These are phyloP conservation scores for Penicillium bovifimosum DNA, from an alignment of 495 filamentous ascomycete genomes.

Conservation along the genomic window DNA sequence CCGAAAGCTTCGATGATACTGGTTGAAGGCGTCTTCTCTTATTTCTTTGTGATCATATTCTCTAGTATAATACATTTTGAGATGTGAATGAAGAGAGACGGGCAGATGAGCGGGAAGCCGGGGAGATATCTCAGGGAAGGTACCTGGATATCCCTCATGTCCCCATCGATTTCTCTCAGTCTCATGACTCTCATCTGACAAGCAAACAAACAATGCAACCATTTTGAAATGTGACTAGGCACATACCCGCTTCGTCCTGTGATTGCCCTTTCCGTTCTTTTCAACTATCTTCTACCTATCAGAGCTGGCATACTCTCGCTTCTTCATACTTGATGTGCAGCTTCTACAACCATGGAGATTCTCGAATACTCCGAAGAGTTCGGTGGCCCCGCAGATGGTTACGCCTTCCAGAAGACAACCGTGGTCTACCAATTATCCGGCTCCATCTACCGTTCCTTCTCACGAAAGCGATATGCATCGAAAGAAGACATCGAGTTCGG, in stretches of 20 bases:
- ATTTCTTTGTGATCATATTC: background rate
- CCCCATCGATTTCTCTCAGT: background rate
- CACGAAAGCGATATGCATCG: background rate
- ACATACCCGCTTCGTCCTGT: background rate
- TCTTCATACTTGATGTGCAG: background rate
- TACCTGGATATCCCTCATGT: background rate
- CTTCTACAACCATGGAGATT: background rate
- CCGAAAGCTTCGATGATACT: background rate
- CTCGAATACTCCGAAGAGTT: conserved; percentile 6
- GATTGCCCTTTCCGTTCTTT: background rate
- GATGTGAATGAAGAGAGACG: background rate
- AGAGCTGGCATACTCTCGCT: conserved; percentile 1
- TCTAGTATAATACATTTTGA: background rate
- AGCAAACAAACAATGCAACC: background rate
- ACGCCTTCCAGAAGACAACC: background rate
- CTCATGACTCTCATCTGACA: background rate
- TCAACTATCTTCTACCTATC: background rate
- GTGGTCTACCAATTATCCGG: conserved; percentile 1
- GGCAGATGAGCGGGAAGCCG: background rate
- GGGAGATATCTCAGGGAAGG: background rate
- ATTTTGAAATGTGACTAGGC: conserved; percentile 1
- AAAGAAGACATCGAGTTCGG: background rate
- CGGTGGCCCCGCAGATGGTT: background rate
- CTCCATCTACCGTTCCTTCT: background rate
- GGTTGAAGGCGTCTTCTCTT: background rate